Evolutionary conservation across 371 early-diverging fungal species (phyloP), one percentile per base, ranked within the genome.

Genomic region (Actinomortierella wolfii): DNA sequence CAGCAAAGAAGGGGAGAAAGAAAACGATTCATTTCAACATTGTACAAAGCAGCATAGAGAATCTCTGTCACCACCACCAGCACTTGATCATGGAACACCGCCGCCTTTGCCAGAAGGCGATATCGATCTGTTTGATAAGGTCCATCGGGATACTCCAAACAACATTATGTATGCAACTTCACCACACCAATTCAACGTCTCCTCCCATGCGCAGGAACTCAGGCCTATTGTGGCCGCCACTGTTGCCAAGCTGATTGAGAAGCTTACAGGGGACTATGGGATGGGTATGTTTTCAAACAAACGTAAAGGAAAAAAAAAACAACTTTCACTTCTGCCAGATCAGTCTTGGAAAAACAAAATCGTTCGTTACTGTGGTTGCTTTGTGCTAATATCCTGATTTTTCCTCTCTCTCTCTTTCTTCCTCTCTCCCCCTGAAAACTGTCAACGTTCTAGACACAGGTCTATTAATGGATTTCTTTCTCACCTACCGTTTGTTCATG

Each of bases 171-270:
- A 68, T 21, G 66, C 53, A 1, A 39, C 56, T 2, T 28, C 48
- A 0, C 29, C 46, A 21, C 17, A n/a, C 7, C 24, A 14, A 15
- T 29, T 18, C 43, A 57, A 56, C 21, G 17, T 49, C 1, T 8
- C 23, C 18, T 52, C 60, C 0, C 49, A 51, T 2, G 41, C 43
- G 3, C 51, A 7, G 11, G 67, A 56, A 23, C 46, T 57, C 11
- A 54, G 45, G n/a, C 67, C 74, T 20, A 62, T 85, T 25, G 76
- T 75, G 40, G 85, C 86, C 1, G 85, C 82, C 8, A 83, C 85
- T 0, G 74, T 82, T 6, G 84, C 81, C 46, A 86, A 86, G 51
- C 53, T 86, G 20, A 79, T 86, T n/a, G 86, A 84, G 54, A 86
- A 82, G 24, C 64, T 86, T 44, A 86, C 86, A 13, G 76, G 76